Conservation (phyloP, 2,329 filamentous ascomycete species). For the Coniosporium tulheliwenetii region DNA sequence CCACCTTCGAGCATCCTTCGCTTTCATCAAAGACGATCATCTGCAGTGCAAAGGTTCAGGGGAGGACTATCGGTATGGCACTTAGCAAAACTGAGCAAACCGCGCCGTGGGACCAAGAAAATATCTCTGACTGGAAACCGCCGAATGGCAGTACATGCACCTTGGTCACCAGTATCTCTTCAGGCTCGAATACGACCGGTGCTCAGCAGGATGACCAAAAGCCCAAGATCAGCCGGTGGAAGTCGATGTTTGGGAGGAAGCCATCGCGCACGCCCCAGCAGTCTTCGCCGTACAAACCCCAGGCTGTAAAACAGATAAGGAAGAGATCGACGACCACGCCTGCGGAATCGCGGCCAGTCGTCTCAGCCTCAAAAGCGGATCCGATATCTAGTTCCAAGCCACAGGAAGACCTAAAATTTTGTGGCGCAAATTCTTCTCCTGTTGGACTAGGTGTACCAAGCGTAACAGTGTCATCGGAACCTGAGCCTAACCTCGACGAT, state of each 20-base stretch:
- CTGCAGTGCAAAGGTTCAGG: background rate
- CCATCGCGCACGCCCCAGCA: background rate
- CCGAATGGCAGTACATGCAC: background rate
- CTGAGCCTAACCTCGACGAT: too few species aligned
- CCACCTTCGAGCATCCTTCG: background rate
- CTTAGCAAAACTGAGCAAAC: background rate
- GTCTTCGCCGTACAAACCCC: background rate
- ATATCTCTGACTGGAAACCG: background rate
- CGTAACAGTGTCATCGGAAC: too few species aligned
- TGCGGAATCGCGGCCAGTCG: background rate
- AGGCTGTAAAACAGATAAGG: background rate
- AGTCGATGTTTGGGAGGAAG: background rate
- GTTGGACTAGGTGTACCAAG: background rate
- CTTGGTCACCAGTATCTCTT: background rate
- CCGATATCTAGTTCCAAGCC: background rate
- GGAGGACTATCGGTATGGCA: background rate
- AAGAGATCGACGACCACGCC: background rate
- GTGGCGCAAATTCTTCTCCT: background rate
- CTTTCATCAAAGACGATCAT: background rate
- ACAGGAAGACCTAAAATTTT: background rate
- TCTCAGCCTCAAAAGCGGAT: background rate
- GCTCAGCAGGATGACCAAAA: background rate
- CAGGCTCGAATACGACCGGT: background rate
- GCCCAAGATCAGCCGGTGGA: background rate
- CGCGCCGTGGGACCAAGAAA: background rate